A percentile compares a stretch with the other conserved stretches of the same genome.
Conservation (phyloP, 208 protist species). For the Vickermania ingenoplastis region DNA sequence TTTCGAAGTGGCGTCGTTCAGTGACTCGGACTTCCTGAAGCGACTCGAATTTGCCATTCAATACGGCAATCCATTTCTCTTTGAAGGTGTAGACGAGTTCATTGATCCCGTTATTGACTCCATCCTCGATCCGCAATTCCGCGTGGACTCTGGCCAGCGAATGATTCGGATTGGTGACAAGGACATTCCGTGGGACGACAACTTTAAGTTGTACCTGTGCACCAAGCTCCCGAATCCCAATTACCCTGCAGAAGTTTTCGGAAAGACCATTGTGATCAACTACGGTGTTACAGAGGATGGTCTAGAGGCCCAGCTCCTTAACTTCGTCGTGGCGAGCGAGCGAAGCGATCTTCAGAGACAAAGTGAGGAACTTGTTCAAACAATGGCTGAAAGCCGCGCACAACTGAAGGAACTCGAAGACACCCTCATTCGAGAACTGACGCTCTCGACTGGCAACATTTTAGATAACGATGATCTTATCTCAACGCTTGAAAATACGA, state of each 20-base stretch:
- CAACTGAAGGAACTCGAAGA: constrained; percentile 97
- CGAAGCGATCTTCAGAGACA: constrained; percentile 94
- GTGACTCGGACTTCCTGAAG: constrained; percentile 96
- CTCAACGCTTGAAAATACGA: constrained; percentile 96
- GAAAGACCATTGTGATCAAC: constrained; percentile 98
- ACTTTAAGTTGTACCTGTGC: constrained; percentile 97
- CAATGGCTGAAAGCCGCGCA: constrained; percentile 94
- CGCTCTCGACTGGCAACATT: constrained; percentile 94
- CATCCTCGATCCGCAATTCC: constrained; percentile 96
- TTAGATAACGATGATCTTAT: constrained; percentile 99
- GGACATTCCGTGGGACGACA: constrained; percentile 96
- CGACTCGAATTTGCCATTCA: constrained; percentile 96
- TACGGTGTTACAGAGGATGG: constrained; percentile 97
- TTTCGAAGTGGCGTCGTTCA: constrained; percentile 94
- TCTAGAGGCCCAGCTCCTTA: constrained; percentile 98
- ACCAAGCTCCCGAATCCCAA: constrained; percentile 98
- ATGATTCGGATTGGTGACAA: constrained; percentile 94
- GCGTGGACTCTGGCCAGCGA: constrained; percentile 63
- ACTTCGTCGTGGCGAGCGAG: constrained; percentile 97
- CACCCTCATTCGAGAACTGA: constrained; percentile 96
- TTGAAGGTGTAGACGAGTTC: constrained; percentile 98
- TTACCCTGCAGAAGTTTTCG: constrained; percentile 97
- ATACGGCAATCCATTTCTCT: constrained; percentile 97
- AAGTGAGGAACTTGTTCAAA: constrained; percentile 93
- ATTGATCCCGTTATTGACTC: constrained; percentile 98